These are phyloP conservation scores for Nephelium lappaceum DNA, from an alignment of 345 rosid genomes.

Conservation along the genomic window DNA sequence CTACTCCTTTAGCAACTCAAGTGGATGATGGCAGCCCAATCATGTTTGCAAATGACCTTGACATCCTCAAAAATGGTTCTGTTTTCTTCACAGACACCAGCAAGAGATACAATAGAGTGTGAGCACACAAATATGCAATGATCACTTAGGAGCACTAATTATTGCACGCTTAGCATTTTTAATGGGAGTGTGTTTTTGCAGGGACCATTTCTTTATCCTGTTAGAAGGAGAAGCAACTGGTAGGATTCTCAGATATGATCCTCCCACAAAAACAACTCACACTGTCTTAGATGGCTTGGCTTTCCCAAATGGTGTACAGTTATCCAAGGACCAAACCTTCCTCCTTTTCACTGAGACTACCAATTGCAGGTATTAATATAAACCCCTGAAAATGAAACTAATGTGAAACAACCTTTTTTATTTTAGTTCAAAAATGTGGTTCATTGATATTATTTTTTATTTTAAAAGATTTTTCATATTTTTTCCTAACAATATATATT, in stretches of 20 bases:
- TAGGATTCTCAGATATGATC: slow-evolving; percentile 89
- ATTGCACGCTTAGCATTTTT: background rate
- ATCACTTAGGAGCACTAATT: too few species aligned
- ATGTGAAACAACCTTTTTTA: too few species aligned
- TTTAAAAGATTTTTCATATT: too few species aligned
- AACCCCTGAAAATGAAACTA: too few species aligned
- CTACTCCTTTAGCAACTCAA: slow-evolving; percentile 76
- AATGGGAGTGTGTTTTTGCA: slow-evolving; percentile 25
- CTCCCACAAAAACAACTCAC: slow-evolving; percentile 75
- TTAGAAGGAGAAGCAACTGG: slow-evolving; percentile 95
- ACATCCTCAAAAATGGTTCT: slow-evolving; percentile 83
- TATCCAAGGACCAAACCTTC: slow-evolving; percentile 77
- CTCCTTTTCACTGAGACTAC: slow-evolving; percentile 90
- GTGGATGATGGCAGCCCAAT: slow-evolving; percentile 56
- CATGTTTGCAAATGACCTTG: slow-evolving; percentile 94
- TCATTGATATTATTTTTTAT: too few species aligned
- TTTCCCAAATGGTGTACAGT: slow-evolving; percentile 91
- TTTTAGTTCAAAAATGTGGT: too few species aligned
- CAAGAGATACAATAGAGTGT: slow-evolving; percentile 88
- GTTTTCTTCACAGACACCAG: slow-evolving; percentile 95
- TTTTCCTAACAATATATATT: too few species aligned
- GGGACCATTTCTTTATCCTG: slow-evolving; percentile 87
- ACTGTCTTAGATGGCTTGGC: slow-evolving; percentile 83
- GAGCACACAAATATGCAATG: slow-evolving; percentile 24
- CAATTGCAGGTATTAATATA: slow-evolving; percentile 66